Conservation (phyloP, 495 filamentous ascomycete species). For the Cladorrhinum samala region DNA sequence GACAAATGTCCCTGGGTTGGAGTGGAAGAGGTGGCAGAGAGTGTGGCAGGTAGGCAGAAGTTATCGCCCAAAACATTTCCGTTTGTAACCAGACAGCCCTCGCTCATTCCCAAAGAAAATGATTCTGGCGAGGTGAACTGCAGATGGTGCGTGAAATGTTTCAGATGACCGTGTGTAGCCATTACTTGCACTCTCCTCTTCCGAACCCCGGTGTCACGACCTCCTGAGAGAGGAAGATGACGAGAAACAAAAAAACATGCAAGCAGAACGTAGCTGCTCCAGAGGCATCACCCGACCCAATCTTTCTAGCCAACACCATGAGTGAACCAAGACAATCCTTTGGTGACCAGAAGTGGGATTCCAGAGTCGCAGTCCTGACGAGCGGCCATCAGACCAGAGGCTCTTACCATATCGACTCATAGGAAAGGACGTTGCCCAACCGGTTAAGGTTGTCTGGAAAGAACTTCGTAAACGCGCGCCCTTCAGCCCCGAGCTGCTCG, state of each 20-base stretch:
- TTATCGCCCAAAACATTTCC: constrained; percentile 30
- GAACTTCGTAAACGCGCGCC: constrained; percentile 26
- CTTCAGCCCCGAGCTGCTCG: constrained; percentile 29
- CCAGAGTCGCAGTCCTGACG: constrained; percentile 55
- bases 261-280: constrained; percentile 25
- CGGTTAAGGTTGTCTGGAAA: constrained; percentile 32
- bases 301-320: constrained; percentile 28
- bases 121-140: constrained; percentile 42
- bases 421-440: constrained; percentile 39
- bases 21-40: constrained; percentile 29
- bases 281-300: constrained; percentile 8
- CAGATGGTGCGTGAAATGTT: constrained; percentile 14
- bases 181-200: constrained; percentile 33
- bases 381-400: constrained; percentile 54
- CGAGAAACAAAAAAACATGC: constrained; percentile 15
- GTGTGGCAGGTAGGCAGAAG: constrained; percentile 27
- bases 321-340: constrained; percentile 35
- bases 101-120: constrained; percentile 28
- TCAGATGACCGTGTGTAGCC: constrained; percentile 38
- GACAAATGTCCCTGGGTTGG: too few species aligned
- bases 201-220: constrained; percentile 8
- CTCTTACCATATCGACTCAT: constrained; percentile 62
- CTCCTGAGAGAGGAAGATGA: constrained; percentile 1
- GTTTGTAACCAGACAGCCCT: constrained; percentile 32
- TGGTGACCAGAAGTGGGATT: constrained; percentile 52